phyloP scores from a whole-genome alignment of 805 yeast genomes.

The Candida ipomoeae region DNA sequence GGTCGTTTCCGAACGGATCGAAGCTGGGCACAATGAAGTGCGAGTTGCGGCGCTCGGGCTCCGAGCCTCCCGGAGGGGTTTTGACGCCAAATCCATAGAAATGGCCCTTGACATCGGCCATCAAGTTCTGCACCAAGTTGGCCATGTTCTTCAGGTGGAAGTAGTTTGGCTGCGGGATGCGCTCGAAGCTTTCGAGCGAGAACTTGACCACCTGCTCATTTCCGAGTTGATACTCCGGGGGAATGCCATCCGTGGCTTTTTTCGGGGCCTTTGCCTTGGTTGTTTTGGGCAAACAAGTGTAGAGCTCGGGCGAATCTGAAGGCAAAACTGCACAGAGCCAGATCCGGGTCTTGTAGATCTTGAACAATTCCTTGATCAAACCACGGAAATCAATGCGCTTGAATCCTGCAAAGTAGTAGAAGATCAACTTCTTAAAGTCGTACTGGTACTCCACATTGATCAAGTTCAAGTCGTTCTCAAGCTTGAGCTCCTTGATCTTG shows the following conservation, averaged over 20 bases:
- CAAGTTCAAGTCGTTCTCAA: slow-evolving; percentile 40
- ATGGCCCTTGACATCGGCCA: slow-evolving; percentile 37
- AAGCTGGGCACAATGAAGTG: slow-evolving; percentile 14
- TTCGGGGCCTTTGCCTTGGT: slow-evolving; percentile 3
- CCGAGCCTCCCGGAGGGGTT: not conserved
- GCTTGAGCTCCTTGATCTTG: slow-evolving; percentile 45
- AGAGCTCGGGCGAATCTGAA: slow-evolving; percentile 32
- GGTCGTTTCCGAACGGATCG: slow-evolving; percentile 13
- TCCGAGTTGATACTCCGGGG: slow-evolving; percentile 36
- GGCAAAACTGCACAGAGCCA: slow-evolving; percentile 48
- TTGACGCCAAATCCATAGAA: slow-evolving; percentile 37
- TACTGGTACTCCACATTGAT: slow-evolving; percentile 44
- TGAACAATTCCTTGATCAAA: slow-evolving; percentile 42
- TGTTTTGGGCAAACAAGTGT: slow-evolving; percentile 10
- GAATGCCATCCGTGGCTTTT: slow-evolving; percentile 18
- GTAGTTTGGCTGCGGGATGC: slow-evolving; percentile 40
- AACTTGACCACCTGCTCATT: slow-evolving; percentile 41
- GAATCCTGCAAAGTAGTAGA: slow-evolving; percentile 45
- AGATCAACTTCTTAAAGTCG: slow-evolving; percentile 43
- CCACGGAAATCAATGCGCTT: slow-evolving; percentile 42
- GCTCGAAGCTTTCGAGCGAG: slow-evolving; percentile 40
- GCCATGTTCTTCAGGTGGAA: slow-evolving; percentile 50
- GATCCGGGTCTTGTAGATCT: slow-evolving; percentile 44
- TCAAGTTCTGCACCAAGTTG: slow-evolving; percentile 44
- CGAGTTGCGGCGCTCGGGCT: slow-evolving; percentile 8